Base-by-base conservation (phyloP, 257 asterid genomes). In the Asclepias syriaca region DNA sequence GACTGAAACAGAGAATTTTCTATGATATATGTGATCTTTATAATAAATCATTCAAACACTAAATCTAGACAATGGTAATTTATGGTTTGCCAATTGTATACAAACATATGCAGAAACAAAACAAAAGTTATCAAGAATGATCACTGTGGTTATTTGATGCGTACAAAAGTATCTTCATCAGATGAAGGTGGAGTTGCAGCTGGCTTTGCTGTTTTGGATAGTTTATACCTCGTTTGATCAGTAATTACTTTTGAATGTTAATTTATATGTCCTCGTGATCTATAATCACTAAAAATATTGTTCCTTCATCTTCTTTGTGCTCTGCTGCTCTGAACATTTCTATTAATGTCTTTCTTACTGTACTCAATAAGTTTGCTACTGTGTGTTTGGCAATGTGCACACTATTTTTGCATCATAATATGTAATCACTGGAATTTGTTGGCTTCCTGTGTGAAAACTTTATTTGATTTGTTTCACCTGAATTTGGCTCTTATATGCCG, bases 161-260 rank as follows among this genome's bases (percentile, higher is more conserved):
- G 99, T 51, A 95, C 98, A 29, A 95, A 95, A 86, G 99, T 92
- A 11, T 87, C 96, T 57, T 92, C 99, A 19, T 95, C 99, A 27
- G 84, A 92, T 50, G 99, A 95, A 67, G 99, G 99, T 14, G 99
- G 99, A 21, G 99, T 95, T 70, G 98, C 96, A 13, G 97, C 98
- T 16, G 99, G 98, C 13, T 90, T 87, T 66, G 98, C 96, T 50
- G 98, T 92, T 84, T 70, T 95, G 82, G 99, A 92, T 81, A 88
- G 99, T 81, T 71, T 95, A 19, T 90, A 95, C 82, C 81, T 95
- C 80, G 97, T 91, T 65, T 91, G 85, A 89, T 48, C 21, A 9
- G 49, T 21, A 9, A 13, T n/a, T 54, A 39, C 24, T 43, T 32
- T 43, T 9, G 29, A 18, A 39, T n/a, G n/a, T 1, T 54, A 56